Base-by-base conservation (phyloP, 306 rosid species). In the Cucurbita moschata region DNA sequence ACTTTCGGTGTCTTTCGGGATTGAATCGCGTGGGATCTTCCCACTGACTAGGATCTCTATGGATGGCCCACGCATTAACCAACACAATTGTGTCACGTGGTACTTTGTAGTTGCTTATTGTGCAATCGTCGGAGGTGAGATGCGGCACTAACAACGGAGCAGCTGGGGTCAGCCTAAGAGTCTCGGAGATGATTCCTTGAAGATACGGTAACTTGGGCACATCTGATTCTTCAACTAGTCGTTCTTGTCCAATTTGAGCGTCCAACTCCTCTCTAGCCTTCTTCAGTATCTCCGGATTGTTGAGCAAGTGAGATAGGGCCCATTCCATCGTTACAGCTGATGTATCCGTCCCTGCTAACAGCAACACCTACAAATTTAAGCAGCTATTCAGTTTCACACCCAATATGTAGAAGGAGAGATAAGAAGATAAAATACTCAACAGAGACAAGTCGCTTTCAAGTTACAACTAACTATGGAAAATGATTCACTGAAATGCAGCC, bases 61-160 rank as follows among this genome's bases (percentile, higher is more conserved):
- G 86, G 35, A 83, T 38, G n/a, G 78, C 84, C 84, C 86, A 83
- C 12, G 78, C 84, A 18, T 83, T 83, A 38, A 77, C 72, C 53
- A 80, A 30, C 8, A 83, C 5, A 0, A 83, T 83, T 0, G 85
- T 82, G 72, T 60, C 80, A 0, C 73, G 72, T 23, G 82, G 85
- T 49, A 82, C 46, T 5, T 76, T 61, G 57, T 63, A 78, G 0
- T 72, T 82, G 0, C 74, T 58, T 0, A 82, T 23, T 0, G 59
- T 71, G 55, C 78, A 78, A 11, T 82, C 76, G 7, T 55, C 60
- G 3, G 85, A 78, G 4, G 85, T 71, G 30, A 23, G 60, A 62
- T 82, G 85, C 0, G 85, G 80, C 6, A 72, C 0, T 18, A 82
- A 47, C 63, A 82, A 42, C 16, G 85, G 85, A 1, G 71, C 80